Percentiles rank a stretch among this genome's conserved stretches.
phyloP scores from a whole-genome alignment of 2,329 filamentous ascomycete species.

The Neofusicoccum ribis region DNA sequence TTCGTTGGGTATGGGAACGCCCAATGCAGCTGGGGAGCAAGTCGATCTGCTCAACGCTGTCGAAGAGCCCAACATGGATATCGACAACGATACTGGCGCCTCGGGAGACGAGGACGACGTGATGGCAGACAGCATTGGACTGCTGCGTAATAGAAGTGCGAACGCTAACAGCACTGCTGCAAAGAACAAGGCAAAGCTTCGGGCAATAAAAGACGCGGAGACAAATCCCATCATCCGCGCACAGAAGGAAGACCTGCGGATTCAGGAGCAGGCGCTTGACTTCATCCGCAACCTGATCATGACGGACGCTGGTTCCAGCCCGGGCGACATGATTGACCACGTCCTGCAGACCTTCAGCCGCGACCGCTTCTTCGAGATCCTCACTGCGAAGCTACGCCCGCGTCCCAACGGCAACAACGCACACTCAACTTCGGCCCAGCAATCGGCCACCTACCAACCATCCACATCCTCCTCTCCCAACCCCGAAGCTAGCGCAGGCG shows the following conservation, averaged over 20 bases:
- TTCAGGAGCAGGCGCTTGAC: conserved; percentile 89
- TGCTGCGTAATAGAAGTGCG: conserved; percentile 28
- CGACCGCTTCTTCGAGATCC: conserved; percentile 75
- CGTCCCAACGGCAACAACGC: conserved; percentile 18
- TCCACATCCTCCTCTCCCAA: conserved; percentile 7
- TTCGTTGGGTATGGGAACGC: conserved; percentile 52
- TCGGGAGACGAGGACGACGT: conserved; percentile 43
- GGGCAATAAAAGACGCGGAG: conserved; percentile 62
- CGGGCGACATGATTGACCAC: conserved; percentile 75
- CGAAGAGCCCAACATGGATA: conserved; percentile 43
- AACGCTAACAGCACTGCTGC: conserved; percentile 34
- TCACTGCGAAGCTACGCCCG: conserved; percentile 72
- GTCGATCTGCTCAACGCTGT: conserved; percentile 60
- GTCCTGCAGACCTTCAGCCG: conserved; percentile 75
- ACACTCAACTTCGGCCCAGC: neutral
- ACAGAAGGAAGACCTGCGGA: conserved; percentile 74
- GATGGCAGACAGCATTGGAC: conserved; percentile 46
- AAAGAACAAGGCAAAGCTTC: conserved; percentile 42
- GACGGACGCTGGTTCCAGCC: conserved; percentile 50
- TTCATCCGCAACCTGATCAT: conserved; percentile 88
- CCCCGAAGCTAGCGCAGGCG: conserved; percentile 17
- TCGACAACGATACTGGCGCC: conserved; percentile 37
- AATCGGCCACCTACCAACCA: conserved; percentile 20
- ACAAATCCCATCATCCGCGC: conserved; percentile 67
- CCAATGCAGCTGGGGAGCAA: conserved; percentile 61